Evolutionary conservation across 441 rosid species (phyloP).

Genomic region (California macrophylla): DNA sequence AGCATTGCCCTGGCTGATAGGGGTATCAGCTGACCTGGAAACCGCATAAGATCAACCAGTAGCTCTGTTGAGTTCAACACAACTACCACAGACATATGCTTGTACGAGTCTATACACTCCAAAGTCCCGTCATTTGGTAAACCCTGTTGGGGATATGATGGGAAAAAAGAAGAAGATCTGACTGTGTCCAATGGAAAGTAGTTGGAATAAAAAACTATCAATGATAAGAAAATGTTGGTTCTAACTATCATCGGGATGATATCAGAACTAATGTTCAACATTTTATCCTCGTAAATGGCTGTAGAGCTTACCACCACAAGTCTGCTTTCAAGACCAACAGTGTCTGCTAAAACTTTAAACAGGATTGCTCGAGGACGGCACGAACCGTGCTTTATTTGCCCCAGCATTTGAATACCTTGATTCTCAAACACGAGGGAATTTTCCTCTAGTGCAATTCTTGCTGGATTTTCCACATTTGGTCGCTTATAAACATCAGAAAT

Average conservation of each 20-base stretch:
- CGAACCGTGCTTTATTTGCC: conserved; percentile 88
- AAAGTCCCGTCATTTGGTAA: conserved; percentile 81
- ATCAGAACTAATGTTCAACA: background rate
- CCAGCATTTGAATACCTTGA: conserved; percentile 73
- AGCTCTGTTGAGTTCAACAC: conserved; percentile 80
- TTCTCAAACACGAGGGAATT: conserved; percentile 55
- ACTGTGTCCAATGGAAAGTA: background rate
- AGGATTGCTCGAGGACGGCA: conserved; percentile 93
- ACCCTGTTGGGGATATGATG: conserved; percentile 42
- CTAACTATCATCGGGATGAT: background rate
- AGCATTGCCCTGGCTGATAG: conserved; percentile 73
- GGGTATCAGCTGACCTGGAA: conserved; percentile 91
- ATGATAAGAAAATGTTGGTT: background rate
- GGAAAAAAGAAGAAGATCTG: conserved; percentile 3
- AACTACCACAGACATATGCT: conserved; percentile 88
- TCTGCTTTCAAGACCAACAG: conserved; percentile 86
- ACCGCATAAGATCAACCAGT: conserved; percentile 91
- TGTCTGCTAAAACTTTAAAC: conserved; percentile 91
- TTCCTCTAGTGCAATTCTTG: conserved; percentile 73
- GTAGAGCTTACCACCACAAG: conserved; percentile 77
- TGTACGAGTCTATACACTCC: conserved; percentile 68
- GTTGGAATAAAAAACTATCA: background rate
- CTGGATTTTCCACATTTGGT: conserved; percentile 70
- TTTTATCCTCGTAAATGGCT: conserved; percentile 9
- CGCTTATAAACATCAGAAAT: conserved; percentile 88